phyloP scores from a whole-genome alignment of 805 yeast genomes.

The Blastobotrys terrestris region DNA sequence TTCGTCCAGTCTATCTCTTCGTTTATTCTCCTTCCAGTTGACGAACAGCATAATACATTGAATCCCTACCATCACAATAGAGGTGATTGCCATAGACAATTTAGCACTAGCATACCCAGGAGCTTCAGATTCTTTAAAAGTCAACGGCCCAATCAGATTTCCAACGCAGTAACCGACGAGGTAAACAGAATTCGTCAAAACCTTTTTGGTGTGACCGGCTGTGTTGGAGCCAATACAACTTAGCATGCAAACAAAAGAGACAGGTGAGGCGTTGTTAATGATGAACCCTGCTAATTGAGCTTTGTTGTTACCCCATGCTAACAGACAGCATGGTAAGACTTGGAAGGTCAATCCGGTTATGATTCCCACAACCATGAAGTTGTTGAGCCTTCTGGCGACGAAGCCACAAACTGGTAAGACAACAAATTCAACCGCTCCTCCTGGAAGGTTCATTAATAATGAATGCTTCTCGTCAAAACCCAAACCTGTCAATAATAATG shows the following conservation, averaged over 20 bases:
- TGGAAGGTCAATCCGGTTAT: slow-evolving; percentile 36
- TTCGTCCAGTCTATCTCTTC: slow-evolving; percentile 4
- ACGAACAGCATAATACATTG: slow-evolving; percentile 21
- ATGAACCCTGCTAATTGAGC: slow-evolving; percentile 14
- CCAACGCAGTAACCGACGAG: slow-evolving; percentile 65
- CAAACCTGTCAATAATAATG: slow-evolving; percentile 30
- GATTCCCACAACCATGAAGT: slow-evolving; percentile 34
- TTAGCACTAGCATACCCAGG: slow-evolving; percentile 52
- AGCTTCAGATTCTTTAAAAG: slow-evolving; percentile 52
- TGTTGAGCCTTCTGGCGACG: slow-evolving; percentile 6
- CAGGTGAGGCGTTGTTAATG: slow-evolving; percentile 9
- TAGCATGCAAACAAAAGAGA: slow-evolving; percentile 10
- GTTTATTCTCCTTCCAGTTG: slow-evolving; percentile 10
- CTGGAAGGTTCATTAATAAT: slow-evolving; percentile 12
- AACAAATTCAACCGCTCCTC: slow-evolving; percentile 13
- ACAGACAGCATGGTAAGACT: slow-evolving; percentile 37
- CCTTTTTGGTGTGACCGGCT: slow-evolving; percentile 69
- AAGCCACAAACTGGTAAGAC: slow-evolving; percentile 5
- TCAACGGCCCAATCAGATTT: slow-evolving; percentile 67
- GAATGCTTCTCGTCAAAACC: slow-evolving; percentile 10
- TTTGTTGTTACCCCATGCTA: slow-evolving; percentile 35
- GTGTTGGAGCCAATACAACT: slow-evolving; percentile 37
- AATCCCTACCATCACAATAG: slow-evolving; percentile 40
- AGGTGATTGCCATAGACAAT: slow-evolving; percentile 49
- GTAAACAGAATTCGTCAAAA: slow-evolving; percentile 50